Base-by-base conservation (phyloP, 2,329 filamentous ascomycete genomes). In the Alternaria conjuncta region DNA sequence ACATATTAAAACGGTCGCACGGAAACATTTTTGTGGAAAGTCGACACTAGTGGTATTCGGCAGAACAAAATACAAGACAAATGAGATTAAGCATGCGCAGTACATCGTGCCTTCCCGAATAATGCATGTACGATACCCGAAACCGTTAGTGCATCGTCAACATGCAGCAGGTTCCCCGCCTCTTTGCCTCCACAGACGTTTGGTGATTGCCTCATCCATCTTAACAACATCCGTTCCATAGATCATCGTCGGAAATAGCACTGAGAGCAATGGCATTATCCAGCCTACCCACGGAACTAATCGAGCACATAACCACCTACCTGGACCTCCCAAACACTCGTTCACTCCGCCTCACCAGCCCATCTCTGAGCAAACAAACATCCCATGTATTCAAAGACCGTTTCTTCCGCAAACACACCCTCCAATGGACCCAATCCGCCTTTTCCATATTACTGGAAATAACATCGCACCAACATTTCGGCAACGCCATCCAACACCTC, bases 201-300 rank as follows among this genome's bases (percentile, higher is more conserved):
- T 20, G 49, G 32, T 53, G 13, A 53, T 28, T 49, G 12, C 43
- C 21, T 20, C 12, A 11, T 32, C 9, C n/a, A 21, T 20, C 20
- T 18, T 20, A 12, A 21, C 46, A 47, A 5, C n/a, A 41, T 18
- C 36, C n/a, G 15, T 41, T 3, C n/a, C 36, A 18, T 18, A 41
- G 36, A 41, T 41, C 7, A 10, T n/a, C 36, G 36, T 41, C 0
- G 36, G 36, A 18, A 6, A 4, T 11, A 41, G 8, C 15, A 41
- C 12, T 9, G 8, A 55, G 15, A 55, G 13, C 41, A 2, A 70
- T 68, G 65, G 32, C 66, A n/a, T 45, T 76, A 11, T 18, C 47
- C 11, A 26, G 32, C 4, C 63, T 77, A 3, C 71, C 74, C 7
- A 73, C 69, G 0, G 74, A 77, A 54, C 50, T 75, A 4, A 63